Evolutionary conservation across 352 stramenopile species (phyloP).

Genomic region (Phytophthora aleatoria): DNA sequence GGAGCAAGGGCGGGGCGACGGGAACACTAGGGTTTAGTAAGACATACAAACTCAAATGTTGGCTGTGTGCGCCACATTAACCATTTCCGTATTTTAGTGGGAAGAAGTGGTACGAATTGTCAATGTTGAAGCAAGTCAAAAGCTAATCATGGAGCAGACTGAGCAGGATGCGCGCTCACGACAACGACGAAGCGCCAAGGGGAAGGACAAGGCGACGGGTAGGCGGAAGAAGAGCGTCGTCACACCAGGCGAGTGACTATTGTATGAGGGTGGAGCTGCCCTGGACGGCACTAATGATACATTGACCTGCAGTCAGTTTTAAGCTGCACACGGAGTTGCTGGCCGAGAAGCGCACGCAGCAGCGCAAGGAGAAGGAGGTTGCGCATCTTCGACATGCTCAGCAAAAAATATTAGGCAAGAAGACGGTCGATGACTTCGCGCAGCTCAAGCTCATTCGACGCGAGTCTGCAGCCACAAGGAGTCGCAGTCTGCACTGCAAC

Average conservation of each 20-base stretch:
- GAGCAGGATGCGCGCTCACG: background rate
- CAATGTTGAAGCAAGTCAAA: conserved; percentile 8
- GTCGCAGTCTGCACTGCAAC: conserved; percentile 58
- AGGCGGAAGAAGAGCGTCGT: conserved; percentile 11
- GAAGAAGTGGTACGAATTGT: background rate
- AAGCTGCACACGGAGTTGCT: conserved; percentile 33
- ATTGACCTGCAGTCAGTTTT: conserved; percentile 15
- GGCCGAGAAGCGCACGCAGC: conserved; percentile 26
- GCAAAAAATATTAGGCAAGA: conserved; percentile 53
- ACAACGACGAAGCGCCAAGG: conserved; percentile 12
- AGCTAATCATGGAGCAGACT: conserved; percentile 22
- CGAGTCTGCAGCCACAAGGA: conserved; percentile 34
- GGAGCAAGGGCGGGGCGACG: conserved; percentile 9
- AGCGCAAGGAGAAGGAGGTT: conserved; percentile 33
- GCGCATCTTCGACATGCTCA: conserved; percentile 38
- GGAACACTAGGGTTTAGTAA: conserved; percentile 7
- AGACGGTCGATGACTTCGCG: conserved; percentile 59
- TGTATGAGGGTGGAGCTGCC: background rate
- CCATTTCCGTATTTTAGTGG: conserved; percentile 4
- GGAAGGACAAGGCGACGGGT: conserved; percentile 10
- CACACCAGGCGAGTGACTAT: conserved; percentile 7
- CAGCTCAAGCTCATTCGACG: conserved; percentile 47
- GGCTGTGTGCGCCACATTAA: conserved; percentile 1
- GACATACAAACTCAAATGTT: background rate
- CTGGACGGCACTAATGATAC: background rate